Percentiles rank a stretch among this genome's conserved stretches.
These are phyloP conservation scores for Aspergillus kassunensis DNA, from an alignment of 495 filamentous ascomycete genomes.

Conservation along the genomic window DNA sequence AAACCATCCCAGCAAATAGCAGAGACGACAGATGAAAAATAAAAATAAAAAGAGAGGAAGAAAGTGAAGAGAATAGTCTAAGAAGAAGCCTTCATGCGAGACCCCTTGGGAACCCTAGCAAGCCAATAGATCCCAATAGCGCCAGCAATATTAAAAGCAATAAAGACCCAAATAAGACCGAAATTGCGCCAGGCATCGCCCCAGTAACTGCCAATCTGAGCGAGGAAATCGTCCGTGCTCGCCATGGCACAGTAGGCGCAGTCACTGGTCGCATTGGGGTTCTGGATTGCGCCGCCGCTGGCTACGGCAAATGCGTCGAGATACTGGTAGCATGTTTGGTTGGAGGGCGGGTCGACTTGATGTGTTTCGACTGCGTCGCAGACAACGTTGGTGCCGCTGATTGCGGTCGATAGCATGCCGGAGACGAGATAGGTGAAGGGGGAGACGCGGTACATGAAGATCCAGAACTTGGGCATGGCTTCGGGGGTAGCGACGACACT, in stretches of 20 bases:
- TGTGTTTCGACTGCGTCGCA: constrained; percentile 59
- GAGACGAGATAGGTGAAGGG: constrained; percentile 69
- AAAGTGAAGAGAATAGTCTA: too few species aligned
- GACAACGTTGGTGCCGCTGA: constrained; percentile 52
- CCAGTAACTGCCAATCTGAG: neutral
- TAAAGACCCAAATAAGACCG: constrained; percentile 53
- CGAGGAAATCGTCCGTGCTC: neutral
- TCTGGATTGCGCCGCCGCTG: constrained; percentile 52
- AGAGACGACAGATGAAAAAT: too few species aligned
- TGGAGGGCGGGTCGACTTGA: constrained; percentile 45
- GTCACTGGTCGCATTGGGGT: constrained; percentile 41
- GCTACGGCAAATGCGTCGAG: constrained; percentile 44
- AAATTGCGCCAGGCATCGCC: neutral
- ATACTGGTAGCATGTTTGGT: constrained; percentile 54
- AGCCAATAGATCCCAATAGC: constrained; percentile 68
- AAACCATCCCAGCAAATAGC: too few species aligned
- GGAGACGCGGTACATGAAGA: constrained; percentile 75
- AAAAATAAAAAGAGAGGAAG: too few species aligned
- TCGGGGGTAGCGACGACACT: constrained; percentile 64
- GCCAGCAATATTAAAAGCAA: constrained; percentile 60
- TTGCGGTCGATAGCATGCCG: constrained; percentile 56
- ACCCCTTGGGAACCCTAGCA: constrained; percentile 58
- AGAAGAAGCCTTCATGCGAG: neutral
- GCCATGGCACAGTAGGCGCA: neutral
- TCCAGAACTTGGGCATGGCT: constrained; percentile 69